phyloP scores from a whole-genome alignment of 2,329 filamentous ascomycete genomes.

The Furcasterigmium sp. region DNA sequence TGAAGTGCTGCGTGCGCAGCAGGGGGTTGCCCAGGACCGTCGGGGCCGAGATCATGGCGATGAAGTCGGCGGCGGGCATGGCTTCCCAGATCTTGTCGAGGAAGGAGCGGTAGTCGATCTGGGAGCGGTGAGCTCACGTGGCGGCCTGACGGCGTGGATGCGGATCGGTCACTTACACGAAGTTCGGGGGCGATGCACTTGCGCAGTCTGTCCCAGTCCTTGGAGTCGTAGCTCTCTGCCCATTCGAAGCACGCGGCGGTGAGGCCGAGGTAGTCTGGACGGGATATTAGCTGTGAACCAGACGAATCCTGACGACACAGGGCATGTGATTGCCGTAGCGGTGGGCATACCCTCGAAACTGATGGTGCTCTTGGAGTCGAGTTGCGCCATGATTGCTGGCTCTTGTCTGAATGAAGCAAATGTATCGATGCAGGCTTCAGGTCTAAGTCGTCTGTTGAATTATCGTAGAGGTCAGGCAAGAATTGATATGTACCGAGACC shows the following conservation, averaged over 20 bases:
- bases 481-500: too few relatives aligned
- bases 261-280: slow-evolving; percentile 43
- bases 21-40: slow-evolving; percentile 56
- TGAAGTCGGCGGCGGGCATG: slow-evolving; percentile 57
- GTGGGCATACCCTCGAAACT: too few relatives aligned
- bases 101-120: slow-evolving; percentile 68
- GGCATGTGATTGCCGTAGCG: too few relatives aligned
- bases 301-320: too few relatives aligned
- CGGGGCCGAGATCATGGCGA: slow-evolving; percentile 52
- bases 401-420: too few relatives aligned
- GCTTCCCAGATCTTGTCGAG: slow-evolving; percentile 55
- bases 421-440: too few relatives aligned
- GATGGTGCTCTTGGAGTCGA: too few relatives aligned
- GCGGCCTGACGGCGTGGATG: slow-evolving; percentile 43
- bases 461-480: too few relatives aligned
- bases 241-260: slow-evolving; percentile 50
- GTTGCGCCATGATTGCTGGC: too few relatives aligned
- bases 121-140: slow-evolving; percentile 6
- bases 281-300: slow-evolving; percentile 36
- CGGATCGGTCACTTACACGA: slow-evolving; percentile 44
- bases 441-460: too few relatives aligned
- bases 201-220: slow-evolving; percentile 55
- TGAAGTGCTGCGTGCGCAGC: slow-evolving; percentile 61
- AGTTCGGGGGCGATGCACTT: slow-evolving; percentile 47
- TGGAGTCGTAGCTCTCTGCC: slow-evolving; percentile 62